Evolutionary conservation across 345 rosid genomes (phyloP), one percentile per base, ranked within the genome.

Genomic region (Eutrema japonicum): DNA sequence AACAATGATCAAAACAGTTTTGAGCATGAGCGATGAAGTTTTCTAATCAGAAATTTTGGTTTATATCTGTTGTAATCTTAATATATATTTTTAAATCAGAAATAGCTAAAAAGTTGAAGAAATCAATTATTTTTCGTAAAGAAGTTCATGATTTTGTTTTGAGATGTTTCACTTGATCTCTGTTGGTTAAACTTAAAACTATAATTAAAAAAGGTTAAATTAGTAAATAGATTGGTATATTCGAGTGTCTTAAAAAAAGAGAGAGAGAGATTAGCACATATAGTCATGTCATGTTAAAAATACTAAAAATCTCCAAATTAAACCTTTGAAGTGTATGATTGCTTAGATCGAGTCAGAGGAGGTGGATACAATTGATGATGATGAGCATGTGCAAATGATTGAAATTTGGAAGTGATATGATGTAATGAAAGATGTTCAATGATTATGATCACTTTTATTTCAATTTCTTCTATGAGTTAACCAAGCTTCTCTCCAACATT

Each of bases 311-410:
- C 33, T 51, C 42, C 27, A 62, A 50, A 18, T 12, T 9, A 12
- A 63, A 22, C 13, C 10, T 29, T 43, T 22, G 29, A 55, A 53
- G 48, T 8, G 7, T 38, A 47, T 5, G 42, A 56, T 47, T 12
- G 12, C 2, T 67, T 50, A 52, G 78, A 75, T 75, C 5, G 51
- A 75, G 74, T 75, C 79, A 75, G 74, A 68, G 74, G 50, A 61
- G 18, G 74, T 75, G 42, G 79, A 69, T 69, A 37, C 58, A 62
- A 29, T 8, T 43, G 70, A 68, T 68, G 79, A 75, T 75, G 74
- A 10, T 61, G 14, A 43, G 32, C 70, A 68, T 75, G 74, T 75
- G 74, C 64, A 68, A 75, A 75, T 75, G 70, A 75, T 75, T 75
- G 74, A 52, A 36, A 11, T 52, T 61, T 36, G 47, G 33, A 68